A percentile compares a stretch with the other conserved stretches of the same genome.
phyloP scores from a whole-genome alignment of 441 rosid genomes.

The Syzygium malaccense region DNA sequence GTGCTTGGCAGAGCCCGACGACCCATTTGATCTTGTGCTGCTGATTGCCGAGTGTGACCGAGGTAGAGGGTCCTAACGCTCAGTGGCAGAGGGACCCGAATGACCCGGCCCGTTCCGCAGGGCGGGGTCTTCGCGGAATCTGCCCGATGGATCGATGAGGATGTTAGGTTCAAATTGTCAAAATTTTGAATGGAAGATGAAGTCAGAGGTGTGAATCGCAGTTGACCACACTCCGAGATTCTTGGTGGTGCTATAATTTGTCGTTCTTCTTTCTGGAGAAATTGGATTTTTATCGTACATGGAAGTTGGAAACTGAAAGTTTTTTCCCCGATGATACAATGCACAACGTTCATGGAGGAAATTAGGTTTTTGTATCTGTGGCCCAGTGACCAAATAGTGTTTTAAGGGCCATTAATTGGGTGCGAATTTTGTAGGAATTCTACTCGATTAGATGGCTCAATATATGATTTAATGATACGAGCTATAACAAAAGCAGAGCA shows the following conservation, averaged over 20 bases:
- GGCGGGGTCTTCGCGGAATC: neutral
- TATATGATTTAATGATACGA: neutral
- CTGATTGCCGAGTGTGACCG: neutral
- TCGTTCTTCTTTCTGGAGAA: neutral
- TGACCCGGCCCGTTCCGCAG: neutral
- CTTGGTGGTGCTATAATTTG: neutral
- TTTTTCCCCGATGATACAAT: neutral
- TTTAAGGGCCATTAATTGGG: neutral
- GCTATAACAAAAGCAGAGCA: neutral
- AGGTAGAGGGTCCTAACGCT: neutral
- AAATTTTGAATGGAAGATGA: neutral
- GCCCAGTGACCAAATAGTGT: neutral
- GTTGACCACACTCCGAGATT: neutral
- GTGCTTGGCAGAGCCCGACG: neutral
- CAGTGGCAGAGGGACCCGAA: neutral
- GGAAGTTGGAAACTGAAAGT: neutral
- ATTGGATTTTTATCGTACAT: neutral
- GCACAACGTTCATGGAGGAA: neutral
- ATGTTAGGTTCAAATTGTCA: neutral
- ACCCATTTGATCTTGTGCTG: neutral
- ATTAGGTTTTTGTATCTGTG: neutral
- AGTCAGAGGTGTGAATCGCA: neutral
- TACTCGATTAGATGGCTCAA: neutral
- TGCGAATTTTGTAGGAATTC: neutral
- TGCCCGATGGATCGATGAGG: neutral